These are phyloP conservation scores for Phialophora expanda DNA, from an alignment of 2,329 filamentous ascomycete genomes.

Conservation along the genomic window DNA sequence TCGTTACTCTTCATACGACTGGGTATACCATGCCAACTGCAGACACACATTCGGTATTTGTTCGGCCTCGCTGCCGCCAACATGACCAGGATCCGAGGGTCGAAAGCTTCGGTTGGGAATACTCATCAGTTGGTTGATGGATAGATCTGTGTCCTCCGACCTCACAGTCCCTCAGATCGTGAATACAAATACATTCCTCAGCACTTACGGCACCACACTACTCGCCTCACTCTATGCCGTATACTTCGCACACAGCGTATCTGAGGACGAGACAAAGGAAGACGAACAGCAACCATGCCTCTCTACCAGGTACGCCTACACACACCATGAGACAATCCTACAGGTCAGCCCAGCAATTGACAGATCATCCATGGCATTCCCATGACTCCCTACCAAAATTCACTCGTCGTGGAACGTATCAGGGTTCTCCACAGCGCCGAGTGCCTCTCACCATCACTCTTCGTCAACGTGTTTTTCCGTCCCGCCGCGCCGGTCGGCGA, in stretches of 20 bases:
- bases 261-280: neutral
- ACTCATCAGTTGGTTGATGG: neutral
- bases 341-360: neutral
- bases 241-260: neutral
- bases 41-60: neutral
- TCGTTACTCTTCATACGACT: neutral
- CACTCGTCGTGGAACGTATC: constrained; percentile 31
- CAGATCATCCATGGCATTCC: constrained; percentile 15
- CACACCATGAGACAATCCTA: neutral
- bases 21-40: neutral
- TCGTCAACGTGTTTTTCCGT: constrained; percentile 36
- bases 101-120: neutral
- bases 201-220: neutral
- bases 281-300: neutral
- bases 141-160: neutral
- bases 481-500: constrained; percentile 4
- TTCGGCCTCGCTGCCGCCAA: neutral
- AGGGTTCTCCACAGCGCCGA: constrained; percentile 35
- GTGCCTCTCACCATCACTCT: constrained; percentile 36
- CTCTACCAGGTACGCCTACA: neutral
- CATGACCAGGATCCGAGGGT: neutral
- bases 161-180: neutral
- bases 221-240: neutral
- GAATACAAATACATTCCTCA: neutral
- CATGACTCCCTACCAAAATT: constrained; percentile 33